Evolutionary conservation across 2,329 filamentous ascomycete species (phyloP).

Genomic region (Claviceps paspali): DNA sequence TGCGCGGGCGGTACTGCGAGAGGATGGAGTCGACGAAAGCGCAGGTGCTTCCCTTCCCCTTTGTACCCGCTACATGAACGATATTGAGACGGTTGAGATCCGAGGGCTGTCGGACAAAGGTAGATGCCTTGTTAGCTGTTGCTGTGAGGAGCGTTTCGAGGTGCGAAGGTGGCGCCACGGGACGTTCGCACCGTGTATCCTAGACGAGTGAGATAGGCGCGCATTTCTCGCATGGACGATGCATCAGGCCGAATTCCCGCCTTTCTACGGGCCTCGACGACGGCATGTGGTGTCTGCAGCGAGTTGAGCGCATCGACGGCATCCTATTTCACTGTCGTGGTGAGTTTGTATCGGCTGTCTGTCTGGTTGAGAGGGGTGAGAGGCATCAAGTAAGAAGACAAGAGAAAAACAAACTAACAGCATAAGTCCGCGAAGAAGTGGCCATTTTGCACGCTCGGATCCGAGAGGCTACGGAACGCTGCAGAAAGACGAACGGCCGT

Average conservation of each 20-base stretch:
- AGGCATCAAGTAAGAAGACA: background rate
- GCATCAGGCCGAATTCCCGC: conserved; percentile 57
- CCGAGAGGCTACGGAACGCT: conserved; percentile 8
- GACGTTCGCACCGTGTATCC: conserved; percentile 48
- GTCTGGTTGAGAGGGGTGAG: background rate
- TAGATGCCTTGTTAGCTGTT: too few relatives aligned
- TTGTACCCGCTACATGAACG: conserved; percentile 59
- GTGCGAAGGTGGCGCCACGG: too few relatives aligned
- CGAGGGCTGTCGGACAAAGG: conserved; percentile 13
- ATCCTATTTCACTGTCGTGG: conserved; percentile 37
- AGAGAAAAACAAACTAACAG: conserved; percentile 12
- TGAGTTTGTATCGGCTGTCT: background rate
- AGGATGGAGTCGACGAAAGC: conserved; percentile 52
- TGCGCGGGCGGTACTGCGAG: conserved; percentile 28
- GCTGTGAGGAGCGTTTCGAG: too few relatives aligned
- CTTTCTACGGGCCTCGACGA: conserved; percentile 64
- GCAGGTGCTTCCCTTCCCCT: conserved; percentile 61
- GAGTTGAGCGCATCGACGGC: conserved; percentile 77
- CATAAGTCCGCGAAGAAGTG: conserved; percentile 18
- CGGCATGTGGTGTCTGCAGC: conserved; percentile 74
- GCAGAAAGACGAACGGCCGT: conserved; percentile 12
- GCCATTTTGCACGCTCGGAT: conserved; percentile 14
- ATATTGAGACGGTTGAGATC: conserved; percentile 49
- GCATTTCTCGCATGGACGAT: conserved; percentile 61
- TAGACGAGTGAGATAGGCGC: conserved; percentile 58